Evolutionary conservation across 2,329 filamentous ascomycete species (phyloP).

Genomic region (Purpureocillium lavendulum): DNA sequence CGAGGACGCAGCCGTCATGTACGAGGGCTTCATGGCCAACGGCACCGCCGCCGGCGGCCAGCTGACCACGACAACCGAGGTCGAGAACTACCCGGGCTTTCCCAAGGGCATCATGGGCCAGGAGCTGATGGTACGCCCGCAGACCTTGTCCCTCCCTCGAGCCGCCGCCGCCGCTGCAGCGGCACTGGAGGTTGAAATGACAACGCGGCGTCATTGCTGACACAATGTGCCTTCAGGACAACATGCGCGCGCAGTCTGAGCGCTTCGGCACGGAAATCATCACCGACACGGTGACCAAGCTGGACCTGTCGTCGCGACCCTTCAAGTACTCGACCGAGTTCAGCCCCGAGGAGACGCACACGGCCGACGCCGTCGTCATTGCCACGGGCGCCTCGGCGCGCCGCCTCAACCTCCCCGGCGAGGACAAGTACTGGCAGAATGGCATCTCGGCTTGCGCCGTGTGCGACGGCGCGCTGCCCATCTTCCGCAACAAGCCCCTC

Average conservation of each 20-base stretch:
- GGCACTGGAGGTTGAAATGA: too few species aligned
- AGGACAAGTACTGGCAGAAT: constrained; percentile 96
- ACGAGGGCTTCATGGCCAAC: constrained; percentile 96
- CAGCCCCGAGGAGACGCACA: constrained; percentile 72
- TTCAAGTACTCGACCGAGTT: constrained; percentile 95
- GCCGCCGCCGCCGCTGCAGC: not conserved
- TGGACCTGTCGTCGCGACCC: constrained; percentile 75
- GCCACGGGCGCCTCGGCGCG: constrained; percentile 91
- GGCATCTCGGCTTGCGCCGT: constrained; percentile 95
- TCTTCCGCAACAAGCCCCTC: constrained; percentile 93
- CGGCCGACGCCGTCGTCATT: constrained; percentile 86
- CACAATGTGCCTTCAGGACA: constrained; percentile 43
- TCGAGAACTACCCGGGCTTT: constrained; percentile 98
- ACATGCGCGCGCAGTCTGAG: constrained; percentile 86
- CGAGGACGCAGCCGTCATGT: constrained; percentile 60
- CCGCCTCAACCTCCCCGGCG: constrained; percentile 72
- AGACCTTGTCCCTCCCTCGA: not conserved
- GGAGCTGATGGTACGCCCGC: constrained; percentile 65
- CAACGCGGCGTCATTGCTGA: too few species aligned
- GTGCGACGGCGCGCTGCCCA: constrained; percentile 92
- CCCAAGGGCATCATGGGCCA: constrained; percentile 78
- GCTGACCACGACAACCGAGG: constrained; percentile 94
- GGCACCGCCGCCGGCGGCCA: constrained; percentile 94
- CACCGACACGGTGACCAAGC: constrained; percentile 81
- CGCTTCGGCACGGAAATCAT: constrained; percentile 90